Evolutionary conservation across 768 basidiomycete genomes (phyloP), one percentile per base, ranked within the genome.

Genomic region (Mycena alexandri): DNA sequence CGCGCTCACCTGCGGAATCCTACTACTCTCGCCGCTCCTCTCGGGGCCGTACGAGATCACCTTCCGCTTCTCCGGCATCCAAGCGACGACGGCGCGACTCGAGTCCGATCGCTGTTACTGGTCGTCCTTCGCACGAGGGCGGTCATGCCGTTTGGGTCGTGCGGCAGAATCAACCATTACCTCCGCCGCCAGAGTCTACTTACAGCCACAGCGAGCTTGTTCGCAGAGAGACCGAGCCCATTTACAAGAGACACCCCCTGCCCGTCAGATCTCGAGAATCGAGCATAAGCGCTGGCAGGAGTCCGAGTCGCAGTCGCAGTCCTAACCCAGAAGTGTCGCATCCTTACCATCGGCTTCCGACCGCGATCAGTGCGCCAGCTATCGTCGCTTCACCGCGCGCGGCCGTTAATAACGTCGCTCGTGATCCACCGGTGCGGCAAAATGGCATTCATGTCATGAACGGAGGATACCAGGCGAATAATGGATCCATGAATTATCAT

Each of bases 1-100:
- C 89, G 25, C 86, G 83, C 47, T 89, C 90, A 12, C 89, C 88
- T 14, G 80, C 88, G 13, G 88, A 86, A 46, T 92, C 92, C n/a
- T 84, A 83, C 67, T 86, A 85, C 59, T 91, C 91, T 22, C 86
- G 80, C 53, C 86, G 80, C 44, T 91, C 91, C 24, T 90, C 89
- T 51, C 83, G 86, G 50, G 89, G 86, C 64, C 90, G 87, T 41
- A 92, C 91, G 33, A 85, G 82, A 48, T 90, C 92, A 19, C 83
- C 82, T 44, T 89, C 87, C 41, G 74, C 79, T 63, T 89, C 91
- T 24, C 90, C 90, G 17, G 84, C 82, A 50, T 80, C 82, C 21
- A 89, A 89, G 74, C 86, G 84, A 25, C 83, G 81, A 50, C 85
- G 87, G 51, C 82, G 83, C 67, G 86, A 85, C 63, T 79, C 83